Evolutionary conservation across 208 protist species (phyloP).

Genomic region (Endotrypanum monterogeii): DNA sequence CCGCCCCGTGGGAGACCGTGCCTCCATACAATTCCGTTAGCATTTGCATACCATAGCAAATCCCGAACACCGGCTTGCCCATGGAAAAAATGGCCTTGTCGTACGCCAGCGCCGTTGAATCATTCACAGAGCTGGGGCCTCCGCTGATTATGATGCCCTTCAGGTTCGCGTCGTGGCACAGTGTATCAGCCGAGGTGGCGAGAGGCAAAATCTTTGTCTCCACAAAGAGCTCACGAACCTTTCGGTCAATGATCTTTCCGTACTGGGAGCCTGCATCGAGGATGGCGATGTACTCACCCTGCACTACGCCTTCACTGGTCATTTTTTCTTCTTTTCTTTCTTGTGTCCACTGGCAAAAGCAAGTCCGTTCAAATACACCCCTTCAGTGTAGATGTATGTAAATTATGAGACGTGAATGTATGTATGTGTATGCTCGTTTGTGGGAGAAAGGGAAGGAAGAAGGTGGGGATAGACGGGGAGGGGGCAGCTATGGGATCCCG

Average conservation of each 20-base stretch:
- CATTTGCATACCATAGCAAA: constrained; percentile 99
- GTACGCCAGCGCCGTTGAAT: constrained; percentile 84
- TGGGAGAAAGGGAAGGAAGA: neutral
- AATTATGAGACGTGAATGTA: too few species aligned
- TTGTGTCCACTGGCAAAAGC: too few species aligned
- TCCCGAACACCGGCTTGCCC: constrained; percentile 94
- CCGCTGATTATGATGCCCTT: constrained; percentile 97
- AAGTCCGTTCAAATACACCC: neutral
- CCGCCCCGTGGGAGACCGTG: constrained; percentile 75
- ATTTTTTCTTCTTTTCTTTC: constrained; percentile 1
- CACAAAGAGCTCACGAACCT: constrained; percentile 94
- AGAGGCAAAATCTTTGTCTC: constrained; percentile 92
- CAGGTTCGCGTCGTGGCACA: constrained; percentile 49
- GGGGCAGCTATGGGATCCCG: too few species aligned
- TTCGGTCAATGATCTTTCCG: constrained; percentile 96
- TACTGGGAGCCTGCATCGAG: constrained; percentile 97
- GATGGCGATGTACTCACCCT: constrained; percentile 90
- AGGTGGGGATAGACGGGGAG: too few species aligned
- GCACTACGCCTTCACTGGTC: constrained; percentile 4
- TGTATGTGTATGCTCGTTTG: neutral
- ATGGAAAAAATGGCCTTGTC: constrained; percentile 76
- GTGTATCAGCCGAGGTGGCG: constrained; percentile 49
- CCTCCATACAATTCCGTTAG: constrained; percentile 88
- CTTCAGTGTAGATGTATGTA: too few species aligned
- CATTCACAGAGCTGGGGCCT: constrained; percentile 92